A percentile compares a stretch with the other conserved stretches of the same genome.
phyloP scores from a whole-genome alignment of 139 green algal species.

The Closterium sp. region DNA sequence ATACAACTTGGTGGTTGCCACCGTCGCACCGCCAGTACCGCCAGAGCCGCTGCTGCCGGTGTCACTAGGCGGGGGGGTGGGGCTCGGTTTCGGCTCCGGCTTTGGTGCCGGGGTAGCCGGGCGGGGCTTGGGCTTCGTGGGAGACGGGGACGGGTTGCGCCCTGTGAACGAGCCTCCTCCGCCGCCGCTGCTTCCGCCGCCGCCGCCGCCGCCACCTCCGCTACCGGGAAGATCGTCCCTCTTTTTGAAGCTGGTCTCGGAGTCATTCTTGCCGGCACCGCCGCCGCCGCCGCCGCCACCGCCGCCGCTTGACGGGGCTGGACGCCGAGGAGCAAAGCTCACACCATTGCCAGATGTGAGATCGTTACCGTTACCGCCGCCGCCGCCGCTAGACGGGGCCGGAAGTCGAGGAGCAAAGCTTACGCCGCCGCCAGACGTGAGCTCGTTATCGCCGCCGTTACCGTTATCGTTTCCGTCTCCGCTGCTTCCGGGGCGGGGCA shows the following conservation, averaged over 20 bases:
- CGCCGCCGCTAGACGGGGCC: background rate
- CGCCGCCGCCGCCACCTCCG: too few species aligned
- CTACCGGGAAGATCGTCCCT: background rate
- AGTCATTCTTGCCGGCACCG: background rate
- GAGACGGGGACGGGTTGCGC: background rate
- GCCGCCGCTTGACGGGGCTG: background rate
- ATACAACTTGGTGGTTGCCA: background rate
- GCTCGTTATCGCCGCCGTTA: background rate
- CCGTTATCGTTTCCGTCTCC: background rate
- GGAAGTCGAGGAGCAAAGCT: background rate
- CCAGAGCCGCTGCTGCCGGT: background rate
- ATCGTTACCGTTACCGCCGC: background rate
- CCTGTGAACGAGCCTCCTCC: background rate
- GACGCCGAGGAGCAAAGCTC: background rate
- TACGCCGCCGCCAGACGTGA: background rate
- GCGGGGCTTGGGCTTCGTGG: background rate
- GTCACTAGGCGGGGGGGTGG: background rate
- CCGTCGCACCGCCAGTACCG: background rate
- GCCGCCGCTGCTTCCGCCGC: too few species aligned
- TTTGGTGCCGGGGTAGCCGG: background rate
- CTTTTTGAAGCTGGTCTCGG: background rate
- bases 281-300: too few species aligned
- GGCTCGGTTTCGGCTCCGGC: background rate
- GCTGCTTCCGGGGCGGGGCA: background rate
- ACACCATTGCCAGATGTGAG: background rate